Percentiles rank a stretch among this genome's conserved stretches.
Evolutionary conservation across 192 early-diverging fungal species (phyloP).

Genomic region (Rhizoclosmatium sp.): DNA sequence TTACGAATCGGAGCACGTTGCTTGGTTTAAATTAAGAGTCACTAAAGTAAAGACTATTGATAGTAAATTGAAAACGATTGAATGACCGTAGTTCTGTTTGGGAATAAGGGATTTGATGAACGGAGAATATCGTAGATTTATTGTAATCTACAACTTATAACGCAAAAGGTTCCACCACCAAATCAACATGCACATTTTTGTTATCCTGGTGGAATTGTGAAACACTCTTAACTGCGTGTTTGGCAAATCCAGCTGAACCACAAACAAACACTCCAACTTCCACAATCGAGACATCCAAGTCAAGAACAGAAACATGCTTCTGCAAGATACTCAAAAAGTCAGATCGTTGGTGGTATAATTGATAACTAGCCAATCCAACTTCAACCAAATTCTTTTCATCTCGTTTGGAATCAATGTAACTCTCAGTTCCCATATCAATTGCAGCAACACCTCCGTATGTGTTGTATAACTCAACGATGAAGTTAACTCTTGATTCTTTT

Average conservation of each 20-base stretch:
- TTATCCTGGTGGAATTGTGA: neutral
- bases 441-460: too few relatives aligned
- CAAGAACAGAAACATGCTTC: neutral
- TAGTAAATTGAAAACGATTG: too few relatives aligned
- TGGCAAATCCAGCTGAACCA: conserved; percentile 2
- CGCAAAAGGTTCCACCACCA: neutral
- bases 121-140: neutral
- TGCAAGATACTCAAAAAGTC: neutral
- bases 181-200: neutral
- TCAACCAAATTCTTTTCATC: too few relatives aligned
- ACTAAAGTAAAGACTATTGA: too few relatives aligned
- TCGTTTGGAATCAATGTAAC: too few relatives aligned
- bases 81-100: too few relatives aligned
- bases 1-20: too few relatives aligned
- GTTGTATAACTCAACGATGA: too few relatives aligned
- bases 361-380: neutral
- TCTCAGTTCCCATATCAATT: too few relatives aligned
- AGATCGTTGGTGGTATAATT: conserved; percentile 2
- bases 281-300: neutral
- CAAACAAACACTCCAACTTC: conserved; percentile 25
- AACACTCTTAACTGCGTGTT: neutral
- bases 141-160: neutral
- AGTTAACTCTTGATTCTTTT: too few relatives aligned
- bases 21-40: too few relatives aligned
- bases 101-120: too few relatives aligned